Evolutionary conservation across 495 filamentous ascomycete species (phyloP).

Genomic region (Pyronema omphalodes): DNA sequence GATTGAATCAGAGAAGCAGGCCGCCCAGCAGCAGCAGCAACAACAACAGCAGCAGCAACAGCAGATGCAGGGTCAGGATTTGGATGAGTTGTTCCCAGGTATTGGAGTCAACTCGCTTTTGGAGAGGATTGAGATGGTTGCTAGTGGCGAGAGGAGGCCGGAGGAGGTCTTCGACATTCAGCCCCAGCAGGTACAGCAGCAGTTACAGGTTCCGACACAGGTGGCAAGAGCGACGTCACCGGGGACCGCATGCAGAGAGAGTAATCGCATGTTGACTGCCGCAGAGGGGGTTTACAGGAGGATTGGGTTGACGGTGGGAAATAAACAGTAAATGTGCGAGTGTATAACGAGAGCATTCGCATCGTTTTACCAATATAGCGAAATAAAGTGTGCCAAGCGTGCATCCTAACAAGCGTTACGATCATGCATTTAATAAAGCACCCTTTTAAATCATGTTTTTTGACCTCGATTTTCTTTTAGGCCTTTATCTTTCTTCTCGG

Average conservation of each 20-base stretch:
- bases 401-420: slow-evolving; percentile 6
- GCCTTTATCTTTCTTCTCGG: slow-evolving; percentile 6
- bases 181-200: slow-evolving; percentile 7
- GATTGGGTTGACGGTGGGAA: slow-evolving; percentile 21
- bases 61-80: background rate
- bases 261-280: slow-evolving; percentile 17
- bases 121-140: slow-evolving; percentile 22
- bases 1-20: slow-evolving; percentile 7
- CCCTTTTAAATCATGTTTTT: slow-evolving; percentile 15
- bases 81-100: slow-evolving; percentile 23
- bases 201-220: background rate
- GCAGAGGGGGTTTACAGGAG: slow-evolving; percentile 22
- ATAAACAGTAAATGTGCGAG: slow-evolving; percentile 7
- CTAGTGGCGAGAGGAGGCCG: slow-evolving; percentile 16
- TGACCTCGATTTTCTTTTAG: background rate
- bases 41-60: background rate
- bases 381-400: too few relatives aligned
- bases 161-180: slow-evolving; percentile 20
- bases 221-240: background rate
- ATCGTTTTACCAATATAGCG: too few relatives aligned
- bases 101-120: slow-evolving; percentile 21
- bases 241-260: background rate
- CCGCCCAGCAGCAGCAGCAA: background rate
- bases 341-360: slow-evolving; percentile 1
- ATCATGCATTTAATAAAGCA: background rate